These are phyloP conservation scores for Fusarium incarnatum DNA, from an alignment of 2,329 filamentous ascomycete species.

Conservation along the genomic window DNA sequence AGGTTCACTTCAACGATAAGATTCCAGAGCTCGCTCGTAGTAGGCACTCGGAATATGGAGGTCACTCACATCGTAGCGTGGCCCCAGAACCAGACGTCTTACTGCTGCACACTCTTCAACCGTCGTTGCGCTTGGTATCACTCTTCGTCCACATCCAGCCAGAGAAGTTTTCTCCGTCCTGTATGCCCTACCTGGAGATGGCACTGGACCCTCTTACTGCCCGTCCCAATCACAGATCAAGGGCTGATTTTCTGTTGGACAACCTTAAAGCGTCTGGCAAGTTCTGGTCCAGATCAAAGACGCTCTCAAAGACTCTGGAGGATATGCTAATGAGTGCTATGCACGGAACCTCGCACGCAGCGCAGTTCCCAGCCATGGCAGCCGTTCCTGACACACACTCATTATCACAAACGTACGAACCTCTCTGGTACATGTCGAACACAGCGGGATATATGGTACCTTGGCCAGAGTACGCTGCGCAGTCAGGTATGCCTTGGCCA, in stretches of 20 bases:
- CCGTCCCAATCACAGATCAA: slow-evolving; percentile 10
- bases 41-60: not conserved
- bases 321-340: not conserved
- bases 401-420: not conserved
- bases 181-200: slow-evolving; percentile 32
- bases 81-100: not conserved
- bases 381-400: not conserved
- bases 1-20: slow-evolving; percentile 30
- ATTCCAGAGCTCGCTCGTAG: not conserved
- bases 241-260: slow-evolving; percentile 22
- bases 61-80: not conserved
- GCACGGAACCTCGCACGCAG: not conserved
- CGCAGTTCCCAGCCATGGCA: not conserved
- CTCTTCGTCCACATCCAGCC: slow-evolving; percentile 35
- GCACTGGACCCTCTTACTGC: slow-evolving; percentile 19
- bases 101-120: slow-evolving; percentile 21
- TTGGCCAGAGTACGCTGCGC: not conserved
- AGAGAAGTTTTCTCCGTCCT: slow-evolving; percentile 42
- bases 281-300: slow-evolving; percentile 35
- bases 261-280: slow-evolving; percentile 35
- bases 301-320: slow-evolving; percentile 15
- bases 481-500: not conserved
- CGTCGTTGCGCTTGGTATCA: slow-evolving; percentile 29
- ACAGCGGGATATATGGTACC: not conserved
- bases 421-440: not conserved